Conservation (phyloP, 805 yeast genomes). For the Saccharomycopsis malanga region DNA sequence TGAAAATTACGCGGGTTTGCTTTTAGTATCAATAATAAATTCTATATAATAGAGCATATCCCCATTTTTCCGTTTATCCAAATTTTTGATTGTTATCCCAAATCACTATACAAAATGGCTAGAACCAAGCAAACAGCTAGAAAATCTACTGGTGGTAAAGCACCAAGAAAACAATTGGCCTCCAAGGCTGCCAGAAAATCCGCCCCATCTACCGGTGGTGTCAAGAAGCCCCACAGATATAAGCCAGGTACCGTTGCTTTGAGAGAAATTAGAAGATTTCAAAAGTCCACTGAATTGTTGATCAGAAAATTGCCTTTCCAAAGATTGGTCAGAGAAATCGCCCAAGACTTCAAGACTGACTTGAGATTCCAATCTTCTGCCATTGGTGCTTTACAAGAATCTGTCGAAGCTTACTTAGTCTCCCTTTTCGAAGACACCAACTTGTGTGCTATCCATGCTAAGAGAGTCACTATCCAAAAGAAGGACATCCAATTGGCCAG, state of each 20-base stretch:
- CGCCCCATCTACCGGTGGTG: conserved; percentile 90
- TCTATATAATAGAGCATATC: too few relatives aligned
- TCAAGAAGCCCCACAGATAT: conserved; percentile 91
- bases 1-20: too few relatives aligned
- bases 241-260: conserved; percentile 96
- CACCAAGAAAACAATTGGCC: conserved; percentile 90
- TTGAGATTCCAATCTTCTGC: conserved; percentile 97
- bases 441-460: conserved; percentile 97
- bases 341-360: conserved; percentile 89
- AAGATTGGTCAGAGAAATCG: conserved; percentile 92
- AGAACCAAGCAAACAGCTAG: conserved; percentile 93
- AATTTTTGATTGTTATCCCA: too few relatives aligned
- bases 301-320: conserved; percentile 97
- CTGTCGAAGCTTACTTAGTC: conserved; percentile 96
- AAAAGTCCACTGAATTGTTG: conserved; percentile 89
- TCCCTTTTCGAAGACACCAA: conserved; percentile 96
- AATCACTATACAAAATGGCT: conserved; percentile 59
- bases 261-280: conserved; percentile 96
- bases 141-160: conserved; percentile 94
- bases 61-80: too few relatives aligned
- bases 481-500: conserved; percentile 97
- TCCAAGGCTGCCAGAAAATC: conserved; percentile 92
- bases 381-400: conserved; percentile 95
- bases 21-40: too few relatives aligned
- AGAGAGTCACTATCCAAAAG: conserved; percentile 98